Conservation (phyloP, 495 filamentous ascomycete genomes). For the Trichoderma asperelloides region DNA sequence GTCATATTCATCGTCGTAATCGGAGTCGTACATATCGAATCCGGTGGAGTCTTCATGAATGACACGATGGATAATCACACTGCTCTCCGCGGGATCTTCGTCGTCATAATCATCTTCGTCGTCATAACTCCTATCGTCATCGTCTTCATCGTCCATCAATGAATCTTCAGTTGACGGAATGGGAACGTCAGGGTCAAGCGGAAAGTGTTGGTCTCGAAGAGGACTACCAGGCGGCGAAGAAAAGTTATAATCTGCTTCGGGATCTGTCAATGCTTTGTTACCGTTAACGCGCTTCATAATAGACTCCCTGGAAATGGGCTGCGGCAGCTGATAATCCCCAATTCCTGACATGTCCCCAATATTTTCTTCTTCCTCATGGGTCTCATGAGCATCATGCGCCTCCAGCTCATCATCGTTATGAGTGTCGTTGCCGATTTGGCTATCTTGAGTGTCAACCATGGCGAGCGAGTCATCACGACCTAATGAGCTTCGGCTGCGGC, state of each 20-base stretch:
- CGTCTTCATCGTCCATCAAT: conserved; percentile 43
- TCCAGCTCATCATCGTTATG: conserved; percentile 19
- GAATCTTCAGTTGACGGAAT: conserved; percentile 64
- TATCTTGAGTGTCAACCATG: conserved; percentile 11
- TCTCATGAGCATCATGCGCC: no score
- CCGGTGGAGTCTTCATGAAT: conserved; percentile 53
- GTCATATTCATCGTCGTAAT: conserved; percentile 27
- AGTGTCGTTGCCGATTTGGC: background rate
- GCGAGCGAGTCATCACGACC: conserved; percentile 38
- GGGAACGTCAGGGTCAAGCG: conserved; percentile 74
- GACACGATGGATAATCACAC: conserved; percentile 61
- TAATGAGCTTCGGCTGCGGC: conserved; percentile 39
- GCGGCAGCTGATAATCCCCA: conserved; percentile 54
- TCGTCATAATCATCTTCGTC: conserved; percentile 12
- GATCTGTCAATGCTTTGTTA: conserved; percentile 40
- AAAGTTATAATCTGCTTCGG: conserved; percentile 55
- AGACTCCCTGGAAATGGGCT: conserved; percentile 84
- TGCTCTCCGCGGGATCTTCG: conserved; percentile 24
- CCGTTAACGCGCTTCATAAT: conserved; percentile 84
- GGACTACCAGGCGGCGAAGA: conserved; percentile 40
- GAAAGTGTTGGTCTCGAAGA: conserved; percentile 29
- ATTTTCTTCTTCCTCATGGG: conserved; percentile 26
- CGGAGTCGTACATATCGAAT: conserved; percentile 53
- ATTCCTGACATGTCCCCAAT: conserved; percentile 44
- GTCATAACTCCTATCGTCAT: conserved; percentile 36